Percentiles rank a stretch among this genome's conserved stretches.
phyloP scores from a whole-genome alignment of 2,329 filamentous ascomycete species.

The Didymella pinodella region DNA sequence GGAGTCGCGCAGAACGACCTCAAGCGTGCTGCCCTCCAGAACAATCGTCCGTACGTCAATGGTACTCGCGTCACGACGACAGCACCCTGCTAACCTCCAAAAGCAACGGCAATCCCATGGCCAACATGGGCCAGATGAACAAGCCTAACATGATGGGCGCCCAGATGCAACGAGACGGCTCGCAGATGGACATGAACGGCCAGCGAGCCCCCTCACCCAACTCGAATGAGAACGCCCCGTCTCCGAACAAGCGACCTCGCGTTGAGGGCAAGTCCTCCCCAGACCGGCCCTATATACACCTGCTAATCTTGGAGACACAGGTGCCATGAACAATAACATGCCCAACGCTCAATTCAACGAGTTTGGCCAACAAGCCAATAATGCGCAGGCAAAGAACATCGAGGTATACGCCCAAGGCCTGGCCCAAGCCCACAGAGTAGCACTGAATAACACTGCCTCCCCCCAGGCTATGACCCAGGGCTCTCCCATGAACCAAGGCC shows the following conservation, averaged over 20 bases:
- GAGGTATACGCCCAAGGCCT: slow-evolving; percentile 87
- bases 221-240: slow-evolving; percentile 85
- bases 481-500: slow-evolving; percentile 78
- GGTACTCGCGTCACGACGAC: neutral
- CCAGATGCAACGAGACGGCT: slow-evolving; percentile 87
- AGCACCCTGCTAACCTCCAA: slow-evolving; percentile 22
- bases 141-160: slow-evolving; percentile 67
- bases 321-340: slow-evolving; percentile 79
- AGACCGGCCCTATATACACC: slow-evolving; percentile 57
- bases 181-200: slow-evolving; percentile 84
- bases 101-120: slow-evolving; percentile 59
- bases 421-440: slow-evolving; percentile 81
- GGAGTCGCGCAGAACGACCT: slow-evolving; percentile 69
- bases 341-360: slow-evolving; percentile 77
- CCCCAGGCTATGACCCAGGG: slow-evolving; percentile 80
- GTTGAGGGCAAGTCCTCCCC: slow-evolving; percentile 69
- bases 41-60: slow-evolving; percentile 72
- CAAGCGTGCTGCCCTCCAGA: slow-evolving; percentile 78
- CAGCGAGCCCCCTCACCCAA: slow-evolving; percentile 80
- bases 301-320: slow-evolving; percentile 67
- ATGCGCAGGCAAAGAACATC: slow-evolving; percentile 81
- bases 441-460: slow-evolving; percentile 81
- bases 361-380: slow-evolving; percentile 62
- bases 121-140: slow-evolving; percentile 69
- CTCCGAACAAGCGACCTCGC: slow-evolving; percentile 87